Conservation (phyloP, 176 grass and related monocot genomes). For the Ensete ventricosum region DNA sequence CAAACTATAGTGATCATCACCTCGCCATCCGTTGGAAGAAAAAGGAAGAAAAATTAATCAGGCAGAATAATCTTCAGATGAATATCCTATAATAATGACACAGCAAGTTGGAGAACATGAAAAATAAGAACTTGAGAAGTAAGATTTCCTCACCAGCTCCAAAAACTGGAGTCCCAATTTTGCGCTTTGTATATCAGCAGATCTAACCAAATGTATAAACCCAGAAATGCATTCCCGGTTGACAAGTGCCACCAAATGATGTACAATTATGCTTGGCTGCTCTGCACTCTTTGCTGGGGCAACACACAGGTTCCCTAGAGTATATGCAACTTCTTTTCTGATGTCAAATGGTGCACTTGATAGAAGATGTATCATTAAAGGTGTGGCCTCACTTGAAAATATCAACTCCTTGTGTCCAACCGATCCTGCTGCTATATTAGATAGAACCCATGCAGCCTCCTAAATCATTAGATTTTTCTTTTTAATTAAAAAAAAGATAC, state of each 20-base stretch:
- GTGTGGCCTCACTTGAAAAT: conserved; percentile 49
- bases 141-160: conserved; percentile 50
- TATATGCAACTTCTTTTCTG: conserved; percentile 81
- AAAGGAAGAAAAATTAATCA: background rate
- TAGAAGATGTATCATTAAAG: conserved; percentile 53
- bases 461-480: conserved; percentile 26
- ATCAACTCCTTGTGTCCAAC: conserved; percentile 78
- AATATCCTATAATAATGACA: background rate
- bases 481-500: conserved; percentile 8
- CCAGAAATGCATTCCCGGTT: conserved; percentile 63
- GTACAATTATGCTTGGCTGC: conserved; percentile 42
- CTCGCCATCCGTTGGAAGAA: no score
- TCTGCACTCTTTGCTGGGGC: conserved; percentile 35
- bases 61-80: background rate
- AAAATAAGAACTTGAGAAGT: background rate
- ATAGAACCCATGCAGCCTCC: conserved; percentile 89
- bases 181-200: conserved; percentile 76
- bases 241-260: conserved; percentile 54
- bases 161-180: conserved; percentile 88
- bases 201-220: conserved; percentile 71
- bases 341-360: conserved; percentile 67
- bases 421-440: conserved; percentile 79
- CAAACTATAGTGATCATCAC: no score
- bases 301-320: conserved; percentile 78
- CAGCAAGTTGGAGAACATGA: background rate